phyloP scores from a whole-genome alignment of 768 basidiomycete genomes.

The Dentipellis fragilis region DNA sequence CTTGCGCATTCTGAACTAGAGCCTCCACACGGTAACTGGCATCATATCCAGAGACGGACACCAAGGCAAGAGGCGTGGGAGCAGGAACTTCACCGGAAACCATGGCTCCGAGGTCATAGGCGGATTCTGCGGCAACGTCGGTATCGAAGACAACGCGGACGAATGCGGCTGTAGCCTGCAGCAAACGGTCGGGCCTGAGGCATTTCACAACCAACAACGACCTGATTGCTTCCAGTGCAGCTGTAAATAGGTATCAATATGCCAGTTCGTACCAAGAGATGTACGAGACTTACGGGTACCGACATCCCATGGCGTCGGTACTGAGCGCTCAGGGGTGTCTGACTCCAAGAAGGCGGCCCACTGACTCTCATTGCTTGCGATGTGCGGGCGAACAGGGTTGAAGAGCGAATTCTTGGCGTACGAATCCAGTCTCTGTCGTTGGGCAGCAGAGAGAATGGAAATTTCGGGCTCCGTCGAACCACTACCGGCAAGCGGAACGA shows the following conservation, averaged over 20 bases:
- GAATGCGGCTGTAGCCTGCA: slow-evolving; percentile 73
- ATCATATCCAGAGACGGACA: slow-evolving; percentile 94
- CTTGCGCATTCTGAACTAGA: slow-evolving; percentile 66
- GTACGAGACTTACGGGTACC: slow-evolving; percentile 52
- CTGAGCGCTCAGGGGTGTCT: slow-evolving; percentile 49
- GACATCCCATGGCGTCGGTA: slow-evolving; percentile 75
- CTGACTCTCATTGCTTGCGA: slow-evolving; percentile 48
- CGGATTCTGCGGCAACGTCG: slow-evolving; percentile 66
- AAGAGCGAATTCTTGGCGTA: slow-evolving; percentile 70
- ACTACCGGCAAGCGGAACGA: slow-evolving; percentile 27
- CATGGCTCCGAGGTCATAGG: slow-evolving; percentile 68
- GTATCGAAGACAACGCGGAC: slow-evolving; percentile 68
- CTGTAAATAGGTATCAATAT: slow-evolving; percentile 26
- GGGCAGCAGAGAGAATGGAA: slow-evolving; percentile 54
- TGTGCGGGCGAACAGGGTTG: slow-evolving; percentile 59
- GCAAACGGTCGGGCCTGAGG: slow-evolving; percentile 83
- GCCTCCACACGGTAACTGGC: slow-evolving; percentile 96
- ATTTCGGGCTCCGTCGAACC: slow-evolving; percentile 25
- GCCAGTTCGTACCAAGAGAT: slow-evolving; percentile 1
- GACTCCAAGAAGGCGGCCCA: slow-evolving; percentile 72
- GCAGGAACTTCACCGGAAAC: slow-evolving; percentile 73
- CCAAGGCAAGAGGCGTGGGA: slow-evolving; percentile 76
- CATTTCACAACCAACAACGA: slow-evolving; percentile 77
- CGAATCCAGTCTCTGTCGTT: slow-evolving; percentile 53
- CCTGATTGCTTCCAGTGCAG: slow-evolving; percentile 65